Evolutionary conservation across 108 stramenopile genomes (phyloP).

Genomic region (Fistulifera solaris): DNA sequence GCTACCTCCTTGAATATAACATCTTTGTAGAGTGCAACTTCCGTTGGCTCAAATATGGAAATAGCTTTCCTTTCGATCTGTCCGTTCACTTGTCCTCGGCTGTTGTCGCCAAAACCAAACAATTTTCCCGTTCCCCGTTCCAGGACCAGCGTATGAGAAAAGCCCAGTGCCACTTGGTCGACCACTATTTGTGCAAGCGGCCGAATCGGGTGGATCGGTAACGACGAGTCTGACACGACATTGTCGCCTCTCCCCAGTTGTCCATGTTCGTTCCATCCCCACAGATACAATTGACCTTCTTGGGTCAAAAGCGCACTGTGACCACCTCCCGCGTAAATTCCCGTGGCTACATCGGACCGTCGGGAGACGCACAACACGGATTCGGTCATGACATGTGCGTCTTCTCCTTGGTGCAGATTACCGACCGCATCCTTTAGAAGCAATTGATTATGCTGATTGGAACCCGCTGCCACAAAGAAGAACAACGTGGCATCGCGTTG

Average conservation of each 20-base stretch:
- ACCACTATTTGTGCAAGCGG: slow-evolving; percentile 28
- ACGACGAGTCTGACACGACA: slow-evolving; percentile 7
- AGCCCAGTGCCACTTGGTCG: slow-evolving; percentile 50
- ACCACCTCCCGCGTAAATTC: slow-evolving; percentile 65
- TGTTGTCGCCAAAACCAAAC: slow-evolving; percentile 60
- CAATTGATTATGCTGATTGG: slow-evolving; percentile 78
- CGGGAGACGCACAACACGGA: slow-evolving; percentile 33
- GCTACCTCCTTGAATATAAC: slow-evolving; percentile 29
- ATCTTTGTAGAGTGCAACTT: slow-evolving; percentile 4
- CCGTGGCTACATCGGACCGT: slow-evolving; percentile 14
- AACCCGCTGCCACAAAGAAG: slow-evolving; percentile 67
- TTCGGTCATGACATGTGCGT: slow-evolving; percentile 51
- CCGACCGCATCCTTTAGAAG: slow-evolving; percentile 14
- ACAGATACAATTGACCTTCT: slow-evolving; percentile 56
- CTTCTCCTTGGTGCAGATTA: slow-evolving; percentile 29
- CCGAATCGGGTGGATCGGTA: slow-evolving; percentile 16
- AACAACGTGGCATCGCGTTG: slow-evolving; percentile 38
- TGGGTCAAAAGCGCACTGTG: slow-evolving; percentile 63
- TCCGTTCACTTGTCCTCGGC: slow-evolving; percentile 51
- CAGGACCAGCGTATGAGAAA: slow-evolving; percentile 64
- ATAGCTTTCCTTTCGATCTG: neutral
- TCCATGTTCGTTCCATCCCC: slow-evolving; percentile 75
- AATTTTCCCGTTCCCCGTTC: slow-evolving; percentile 50
- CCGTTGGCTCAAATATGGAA: neutral
- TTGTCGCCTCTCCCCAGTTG: slow-evolving; percentile 40